phyloP scores from a whole-genome alignment of 306 rosid genomes.

The Hylodesmum podocarpum region DNA sequence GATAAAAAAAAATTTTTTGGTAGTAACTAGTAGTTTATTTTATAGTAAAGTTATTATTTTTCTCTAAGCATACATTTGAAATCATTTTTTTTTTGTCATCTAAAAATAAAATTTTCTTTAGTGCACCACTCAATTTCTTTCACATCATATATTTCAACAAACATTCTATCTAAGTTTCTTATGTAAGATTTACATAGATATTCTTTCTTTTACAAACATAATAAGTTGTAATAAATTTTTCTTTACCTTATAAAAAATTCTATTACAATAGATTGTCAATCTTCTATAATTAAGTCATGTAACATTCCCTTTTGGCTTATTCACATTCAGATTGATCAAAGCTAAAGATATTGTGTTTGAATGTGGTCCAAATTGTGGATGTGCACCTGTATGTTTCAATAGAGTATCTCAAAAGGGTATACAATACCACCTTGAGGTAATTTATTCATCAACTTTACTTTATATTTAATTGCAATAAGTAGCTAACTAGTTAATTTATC shows the following conservation, averaged over 20 bases:
- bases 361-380: constrained; percentile 28
- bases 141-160: background rate
- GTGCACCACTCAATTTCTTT: background rate
- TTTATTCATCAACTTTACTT: too few species aligned
- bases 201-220: background rate
- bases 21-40: too few species aligned
- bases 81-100: background rate
- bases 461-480: too few species aligned
- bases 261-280: background rate
- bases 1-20: too few species aligned
- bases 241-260: background rate
- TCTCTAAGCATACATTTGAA: background rate
- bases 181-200: background rate
- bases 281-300: background rate
- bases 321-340: background rate
- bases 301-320: background rate
- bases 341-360: constrained; percentile 13
- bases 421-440: background rate
- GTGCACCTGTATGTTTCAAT: constrained; percentile 6
- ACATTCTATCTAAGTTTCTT: background rate
- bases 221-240: background rate
- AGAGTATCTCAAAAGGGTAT: background rate
- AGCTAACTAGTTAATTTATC: too few species aligned
- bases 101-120: background rate
- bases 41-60: too few species aligned